These are phyloP conservation scores for Calonectria hongkongensis DNA, from an alignment of 2,329 filamentous ascomycete genomes.

Conservation along the genomic window DNA sequence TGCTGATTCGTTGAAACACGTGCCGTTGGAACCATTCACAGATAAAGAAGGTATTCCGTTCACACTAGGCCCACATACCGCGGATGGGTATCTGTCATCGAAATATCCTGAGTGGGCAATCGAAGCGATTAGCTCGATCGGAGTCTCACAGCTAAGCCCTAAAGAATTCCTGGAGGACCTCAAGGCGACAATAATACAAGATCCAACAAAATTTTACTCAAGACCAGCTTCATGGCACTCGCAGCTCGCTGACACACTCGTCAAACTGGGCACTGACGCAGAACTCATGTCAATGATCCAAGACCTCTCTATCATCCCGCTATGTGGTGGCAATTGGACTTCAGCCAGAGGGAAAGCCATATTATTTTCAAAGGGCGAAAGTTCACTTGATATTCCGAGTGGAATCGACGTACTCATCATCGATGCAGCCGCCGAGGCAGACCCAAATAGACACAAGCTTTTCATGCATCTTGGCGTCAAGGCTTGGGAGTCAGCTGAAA, in stretches of 20 bases:
- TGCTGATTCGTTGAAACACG: not conserved
- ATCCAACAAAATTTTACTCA: not conserved
- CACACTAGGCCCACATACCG: not conserved
- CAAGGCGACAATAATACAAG: not conserved
- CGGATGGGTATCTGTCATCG: not conserved
- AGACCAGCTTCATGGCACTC: not conserved
- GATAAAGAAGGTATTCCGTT: not conserved
- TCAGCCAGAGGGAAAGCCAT: not conserved
- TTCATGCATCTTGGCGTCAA: not conserved
- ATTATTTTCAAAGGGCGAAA: not conserved
- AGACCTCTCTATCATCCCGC: not conserved
- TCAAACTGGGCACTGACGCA: not conserved
- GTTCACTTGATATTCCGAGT: not conserved
- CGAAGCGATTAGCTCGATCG: not conserved
- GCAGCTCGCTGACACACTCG: not conserved
- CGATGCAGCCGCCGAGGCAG: not conserved
- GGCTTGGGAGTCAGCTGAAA: not conserved
- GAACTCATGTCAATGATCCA: not conserved
- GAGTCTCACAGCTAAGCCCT: not conserved
- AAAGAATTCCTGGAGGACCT: not conserved
- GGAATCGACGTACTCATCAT: not conserved
- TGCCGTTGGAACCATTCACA: not conserved
- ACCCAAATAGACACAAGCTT: not conserved
- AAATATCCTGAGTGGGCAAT: not conserved
- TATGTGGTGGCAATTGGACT: not conserved